Percentiles rank a stretch among this genome's conserved stretches.
These are phyloP conservation scores for Flaveria bidentis DNA, from an alignment of 129 eudicot species.

Conservation along the genomic window DNA sequence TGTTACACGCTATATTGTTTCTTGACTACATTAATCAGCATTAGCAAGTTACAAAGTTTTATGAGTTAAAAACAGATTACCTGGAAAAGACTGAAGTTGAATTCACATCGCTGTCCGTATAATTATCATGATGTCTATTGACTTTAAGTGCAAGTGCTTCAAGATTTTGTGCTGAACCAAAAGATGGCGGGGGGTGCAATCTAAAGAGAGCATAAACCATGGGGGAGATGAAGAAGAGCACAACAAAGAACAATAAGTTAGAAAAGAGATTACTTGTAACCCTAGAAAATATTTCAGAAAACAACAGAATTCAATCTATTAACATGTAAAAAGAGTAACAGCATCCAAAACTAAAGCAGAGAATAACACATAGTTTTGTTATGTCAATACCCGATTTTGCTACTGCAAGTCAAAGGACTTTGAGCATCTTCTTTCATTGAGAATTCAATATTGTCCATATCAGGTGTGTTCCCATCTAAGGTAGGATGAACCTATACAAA, in stretches of 20 bases:
- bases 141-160: slow-evolving; percentile 53
- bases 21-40: slow-evolving; percentile 14
- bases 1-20: slow-evolving; percentile 14
- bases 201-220: slow-evolving; percentile 31
- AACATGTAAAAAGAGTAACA: slow-evolving; percentile 10
- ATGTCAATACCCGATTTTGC: slow-evolving; percentile 42
- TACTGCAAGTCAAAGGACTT: slow-evolving; percentile 42
- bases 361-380: slow-evolving; percentile 12
- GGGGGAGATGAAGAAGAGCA: slow-evolving; percentile 19
- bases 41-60: slow-evolving; percentile 3
- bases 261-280: slow-evolving; percentile 6
- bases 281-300: not conserved
- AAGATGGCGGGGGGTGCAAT: slow-evolving; percentile 72
- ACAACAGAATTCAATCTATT: not conserved
- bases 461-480: slow-evolving; percentile 40
- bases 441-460: slow-evolving; percentile 45
- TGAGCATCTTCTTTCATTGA: slow-evolving; percentile 59
- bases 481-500: slow-evolving; percentile 57
- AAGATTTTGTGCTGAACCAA: slow-evolving; percentile 71
- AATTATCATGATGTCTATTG: slow-evolving; percentile 33
- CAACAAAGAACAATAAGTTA: slow-evolving; percentile 20
- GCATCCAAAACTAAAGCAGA: not conserved
- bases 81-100: slow-evolving; percentile 37
- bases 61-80: slow-evolving; percentile 30
- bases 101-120: slow-evolving; percentile 43